Evolutionary conservation across 2,329 filamentous ascomycete genomes (phyloP), one percentile per base, ranked within the genome.

Genomic region (Pseudogymnoascus sp.): DNA sequence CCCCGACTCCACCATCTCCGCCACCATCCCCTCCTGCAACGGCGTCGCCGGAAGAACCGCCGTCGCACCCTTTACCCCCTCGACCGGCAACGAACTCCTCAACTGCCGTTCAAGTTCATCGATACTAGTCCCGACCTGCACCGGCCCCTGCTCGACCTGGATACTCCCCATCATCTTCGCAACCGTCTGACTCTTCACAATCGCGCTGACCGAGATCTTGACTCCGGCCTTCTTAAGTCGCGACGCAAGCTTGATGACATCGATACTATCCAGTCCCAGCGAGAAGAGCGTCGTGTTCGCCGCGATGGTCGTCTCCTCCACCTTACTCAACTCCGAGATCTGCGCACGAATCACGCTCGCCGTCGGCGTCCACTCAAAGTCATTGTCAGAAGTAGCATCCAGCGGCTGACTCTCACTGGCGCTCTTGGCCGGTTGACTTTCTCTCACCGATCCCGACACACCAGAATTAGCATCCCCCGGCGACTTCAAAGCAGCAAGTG

Each of bases 201-300:
- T 86, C n/a, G 81, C 79, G 67, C 90, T 90, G n/a, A 93, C 85
- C 0, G 87, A 78, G 10, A 96, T 73, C 0, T 76, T 72, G 19
- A 95, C 76, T 0, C 81, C 82, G 4, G 76, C 74, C 50, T 81
- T 82, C 66, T 83, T 88, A 1, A 96, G 78, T 62, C 86, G 82
- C 0, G 91, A 86, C 0, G 90, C 88, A 0, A 97, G 77, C 69
- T 91, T 96, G 73, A 97, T 93, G 1, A 89, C 84, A 74, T 97
- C 93, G 64, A 97, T 96, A 70, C 93, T 96, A 77, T 97, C 93
- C 6, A 97, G 81, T 0, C 93, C 93, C 33, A 97, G 81, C 68
- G 93, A 86, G 40, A 96, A 86, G 10, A 97, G 84, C 0, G 88
- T 88, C 0, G 84, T 85, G 6, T 78, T 74, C 61, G 83, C 81